These are phyloP conservation scores for Pseudomonodictys pantanalensis DNA, from an alignment of 495 filamentous ascomycete species.

Conservation along the genomic window DNA sequence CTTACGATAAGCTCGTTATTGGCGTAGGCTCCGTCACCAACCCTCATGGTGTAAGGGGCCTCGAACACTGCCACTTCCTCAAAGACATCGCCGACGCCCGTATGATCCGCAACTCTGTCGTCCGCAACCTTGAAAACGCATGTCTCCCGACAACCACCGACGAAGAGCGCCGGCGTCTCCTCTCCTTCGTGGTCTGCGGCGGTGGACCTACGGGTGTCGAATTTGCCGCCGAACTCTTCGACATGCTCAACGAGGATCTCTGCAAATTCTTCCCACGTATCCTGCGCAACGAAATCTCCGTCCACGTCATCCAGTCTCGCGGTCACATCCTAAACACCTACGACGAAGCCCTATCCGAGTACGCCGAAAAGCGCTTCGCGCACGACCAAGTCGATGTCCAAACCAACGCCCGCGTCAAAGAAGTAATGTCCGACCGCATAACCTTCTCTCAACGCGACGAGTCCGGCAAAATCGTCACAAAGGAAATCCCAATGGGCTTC, in stretches of 20 bases:
- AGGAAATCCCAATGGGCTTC: slow-evolving; percentile 94
- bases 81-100: slow-evolving; percentile 93
- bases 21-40: slow-evolving; percentile 91
- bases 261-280: slow-evolving; percentile 79
- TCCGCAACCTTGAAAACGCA: slow-evolving; percentile 89
- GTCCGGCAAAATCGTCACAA: slow-evolving; percentile 69
- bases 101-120: slow-evolving; percentile 80
- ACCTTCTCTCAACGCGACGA: slow-evolving; percentile 79
- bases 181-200: slow-evolving; percentile 93
- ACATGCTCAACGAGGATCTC: slow-evolving; percentile 94
- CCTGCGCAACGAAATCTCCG: slow-evolving; percentile 92
- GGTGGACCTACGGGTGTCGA: slow-evolving; percentile 97
- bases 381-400: slow-evolving; percentile 88
- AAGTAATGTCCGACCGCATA: slow-evolving; percentile 78
- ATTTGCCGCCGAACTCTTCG: slow-evolving; percentile 93
- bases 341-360: slow-evolving; percentile 88
- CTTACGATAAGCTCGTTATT: slow-evolving; percentile 97
- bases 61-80: slow-evolving; percentile 91
- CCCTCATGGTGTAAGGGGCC: slow-evolving; percentile 90
- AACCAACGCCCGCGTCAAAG: slow-evolving; percentile 87
- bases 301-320: slow-evolving; percentile 92
- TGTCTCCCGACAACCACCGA: slow-evolving; percentile 90
- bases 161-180: slow-evolving; percentile 77
- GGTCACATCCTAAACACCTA: slow-evolving; percentile 97
- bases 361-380: slow-evolving; percentile 85